phyloP scores from a whole-genome alignment of 2,329 filamentous ascomycete species.

The Claviceps africana region DNA sequence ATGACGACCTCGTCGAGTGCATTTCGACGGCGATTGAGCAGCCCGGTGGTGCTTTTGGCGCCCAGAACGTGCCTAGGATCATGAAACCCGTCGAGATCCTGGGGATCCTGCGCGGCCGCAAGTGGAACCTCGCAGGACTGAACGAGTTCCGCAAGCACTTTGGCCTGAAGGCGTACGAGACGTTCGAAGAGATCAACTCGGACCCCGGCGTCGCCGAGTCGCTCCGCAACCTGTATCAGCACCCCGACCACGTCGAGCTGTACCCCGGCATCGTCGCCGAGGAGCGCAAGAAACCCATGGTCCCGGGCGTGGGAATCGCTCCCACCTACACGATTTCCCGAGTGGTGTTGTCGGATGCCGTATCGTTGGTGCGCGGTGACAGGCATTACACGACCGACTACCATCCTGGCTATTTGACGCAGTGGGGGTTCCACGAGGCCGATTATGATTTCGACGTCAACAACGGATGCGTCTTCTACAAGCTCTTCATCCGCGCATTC shows the following conservation, averaged over 20 bases:
- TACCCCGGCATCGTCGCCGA: conserved; percentile 70
- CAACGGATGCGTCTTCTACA: conserved; percentile 75
- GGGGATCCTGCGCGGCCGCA: conserved; percentile 62
- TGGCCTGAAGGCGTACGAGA: conserved; percentile 58
- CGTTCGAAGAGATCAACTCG: conserved; percentile 72
- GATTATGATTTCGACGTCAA: conserved; percentile 60
- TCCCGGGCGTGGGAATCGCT: conserved; percentile 59
- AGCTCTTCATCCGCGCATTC: conserved; percentile 67
- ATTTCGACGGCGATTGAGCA: conserved; percentile 59
- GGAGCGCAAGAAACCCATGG: conserved; percentile 59
- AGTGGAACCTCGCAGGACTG: conserved; percentile 64
- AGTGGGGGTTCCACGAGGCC: conserved; percentile 69
- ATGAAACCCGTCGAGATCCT: conserved; percentile 67
- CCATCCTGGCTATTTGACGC: conserved; percentile 58
- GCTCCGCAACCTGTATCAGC: conserved; percentile 56
- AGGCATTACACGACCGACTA: conserved; percentile 70
- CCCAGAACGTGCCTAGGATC: conserved; percentile 57
- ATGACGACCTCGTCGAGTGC: conserved; percentile 63
- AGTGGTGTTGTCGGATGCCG: conserved; percentile 64
- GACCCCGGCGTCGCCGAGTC: conserved; percentile 56
- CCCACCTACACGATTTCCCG: conserved; percentile 66
- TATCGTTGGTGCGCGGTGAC: conserved; percentile 65
- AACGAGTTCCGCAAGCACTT: conserved; percentile 83
- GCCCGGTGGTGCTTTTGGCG: conserved; percentile 59
- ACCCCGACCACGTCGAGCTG: conserved; percentile 67